phyloP scores from a whole-genome alignment of 2,329 filamentous ascomycete species.

The Plectosphaerella cucumerina region DNA sequence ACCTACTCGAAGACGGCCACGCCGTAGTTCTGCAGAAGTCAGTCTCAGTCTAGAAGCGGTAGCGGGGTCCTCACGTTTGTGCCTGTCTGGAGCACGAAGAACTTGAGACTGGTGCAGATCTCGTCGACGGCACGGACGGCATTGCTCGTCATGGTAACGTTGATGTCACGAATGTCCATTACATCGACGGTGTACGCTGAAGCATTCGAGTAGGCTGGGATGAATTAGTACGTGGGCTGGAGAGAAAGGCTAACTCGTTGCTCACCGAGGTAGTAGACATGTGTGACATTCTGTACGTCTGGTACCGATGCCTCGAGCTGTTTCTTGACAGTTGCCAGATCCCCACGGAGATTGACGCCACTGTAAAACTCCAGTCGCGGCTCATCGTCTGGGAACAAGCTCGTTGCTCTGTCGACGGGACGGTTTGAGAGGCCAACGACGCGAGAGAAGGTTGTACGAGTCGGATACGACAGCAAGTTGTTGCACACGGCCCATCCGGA shows the following conservation, averaged over 20 bases:
- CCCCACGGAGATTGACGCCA: conserved; percentile 1
- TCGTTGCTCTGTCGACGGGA: neutral
- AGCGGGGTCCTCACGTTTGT: neutral
- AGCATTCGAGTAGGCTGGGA: neutral
- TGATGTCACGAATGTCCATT: neutral
- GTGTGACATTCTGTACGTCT: neutral
- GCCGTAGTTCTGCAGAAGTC: neutral
- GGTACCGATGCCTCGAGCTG: neutral
- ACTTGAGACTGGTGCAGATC: neutral
- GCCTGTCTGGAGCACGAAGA: neutral
- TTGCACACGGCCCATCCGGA: conserved; percentile 1
- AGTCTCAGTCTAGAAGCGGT: neutral
- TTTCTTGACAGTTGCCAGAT: neutral
- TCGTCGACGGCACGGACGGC: neutral
- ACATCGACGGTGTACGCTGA: neutral
- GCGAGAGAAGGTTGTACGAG: neutral
- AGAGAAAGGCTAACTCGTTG: neutral
- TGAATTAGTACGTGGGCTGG: neutral
- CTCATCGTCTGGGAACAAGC: neutral
- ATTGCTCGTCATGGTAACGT: conserved; percentile 8
- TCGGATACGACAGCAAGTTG: neutral
- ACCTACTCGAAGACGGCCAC: neutral
- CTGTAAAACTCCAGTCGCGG: neutral
- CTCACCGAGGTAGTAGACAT: neutral
- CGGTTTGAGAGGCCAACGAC: neutral